A percentile compares a stretch with the other conserved stretches of the same genome.
These are phyloP conservation scores for Bimuria novae-zelandiae DNA, from an alignment of 2,329 filamentous ascomycete genomes.

Conservation along the genomic window DNA sequence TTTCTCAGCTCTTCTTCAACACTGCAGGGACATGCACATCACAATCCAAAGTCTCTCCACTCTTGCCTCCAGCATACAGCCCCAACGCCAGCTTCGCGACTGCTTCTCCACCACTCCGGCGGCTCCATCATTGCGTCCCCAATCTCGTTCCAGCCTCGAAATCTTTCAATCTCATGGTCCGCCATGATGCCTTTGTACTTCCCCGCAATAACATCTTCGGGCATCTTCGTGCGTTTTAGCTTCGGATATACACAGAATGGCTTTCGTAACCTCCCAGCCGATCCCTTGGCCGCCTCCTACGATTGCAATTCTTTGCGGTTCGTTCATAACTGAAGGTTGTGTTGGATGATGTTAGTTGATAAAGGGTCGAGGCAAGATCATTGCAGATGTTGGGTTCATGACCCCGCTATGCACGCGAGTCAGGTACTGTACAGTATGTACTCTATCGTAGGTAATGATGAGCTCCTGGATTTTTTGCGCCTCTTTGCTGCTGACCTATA, in stretches of 20 bases:
- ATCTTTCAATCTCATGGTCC: conserved; percentile 33
- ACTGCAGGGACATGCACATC: conserved; percentile 28
- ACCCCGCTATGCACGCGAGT: no score
- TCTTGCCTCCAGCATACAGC: conserved; percentile 26
- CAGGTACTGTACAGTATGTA: no score
- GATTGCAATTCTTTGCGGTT: conserved; percentile 26
- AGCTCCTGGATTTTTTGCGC: no score
- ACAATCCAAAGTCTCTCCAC: conserved; percentile 29
- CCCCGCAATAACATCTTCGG: conserved; percentile 24
- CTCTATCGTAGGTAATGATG: no score
- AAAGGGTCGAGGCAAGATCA: background rate
- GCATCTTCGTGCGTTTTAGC: conserved; percentile 33
- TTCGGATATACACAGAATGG: conserved; percentile 31
- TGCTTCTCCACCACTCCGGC: conserved; percentile 26
- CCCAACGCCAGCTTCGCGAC: conserved; percentile 30
- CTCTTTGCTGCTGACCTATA: no score
- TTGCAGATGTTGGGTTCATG: no score
- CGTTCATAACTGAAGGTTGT: no score
- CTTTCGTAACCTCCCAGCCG: conserved; percentile 23
- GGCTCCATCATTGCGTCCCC: conserved; percentile 33
- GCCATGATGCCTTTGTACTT: conserved; percentile 31
- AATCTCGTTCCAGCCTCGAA: conserved; percentile 28
- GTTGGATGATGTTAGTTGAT: no score
- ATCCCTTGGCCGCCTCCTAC: conserved; percentile 32
- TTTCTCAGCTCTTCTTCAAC: no score